Percentiles rank a stretch among this genome's conserved stretches.
Conservation (phyloP, 768 basidiomycete genomes). For the Phylloporus scabripes region DNA sequence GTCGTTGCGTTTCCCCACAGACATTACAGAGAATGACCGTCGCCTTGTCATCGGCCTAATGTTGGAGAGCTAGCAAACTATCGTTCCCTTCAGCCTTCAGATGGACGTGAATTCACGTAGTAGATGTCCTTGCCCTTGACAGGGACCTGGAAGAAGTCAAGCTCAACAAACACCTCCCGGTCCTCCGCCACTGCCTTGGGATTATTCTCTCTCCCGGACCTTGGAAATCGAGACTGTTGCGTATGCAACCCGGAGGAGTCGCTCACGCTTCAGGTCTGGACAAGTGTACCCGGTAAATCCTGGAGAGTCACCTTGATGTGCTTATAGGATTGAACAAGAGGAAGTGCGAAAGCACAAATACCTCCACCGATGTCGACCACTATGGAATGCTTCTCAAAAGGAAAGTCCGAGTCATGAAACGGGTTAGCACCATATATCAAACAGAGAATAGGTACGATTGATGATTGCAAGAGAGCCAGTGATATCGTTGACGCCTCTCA, state of each 20-base stretch:
- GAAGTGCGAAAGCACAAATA: slow-evolving; percentile 29
- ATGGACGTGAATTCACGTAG: slow-evolving; percentile 23
- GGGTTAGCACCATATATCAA: background rate
- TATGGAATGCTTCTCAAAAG: slow-evolving; percentile 26
- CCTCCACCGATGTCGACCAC: slow-evolving; percentile 35
- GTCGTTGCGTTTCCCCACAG: slow-evolving; percentile 17
- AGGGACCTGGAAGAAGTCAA: slow-evolving; percentile 29
- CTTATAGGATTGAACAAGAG: slow-evolving; percentile 26
- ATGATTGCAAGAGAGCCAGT: slow-evolving; percentile 24
- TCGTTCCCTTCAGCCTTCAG: background rate
- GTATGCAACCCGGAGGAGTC: background rate
- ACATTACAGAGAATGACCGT: slow-evolving; percentile 21
- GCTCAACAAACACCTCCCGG: slow-evolving; percentile 23
- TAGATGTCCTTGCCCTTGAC: slow-evolving; percentile 27
- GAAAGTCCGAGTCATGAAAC: slow-evolving; percentile 20
- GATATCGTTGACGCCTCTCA: slow-evolving; percentile 19
- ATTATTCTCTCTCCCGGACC: slow-evolving; percentile 22
- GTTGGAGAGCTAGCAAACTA: slow-evolving; percentile 9
- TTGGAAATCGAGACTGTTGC: slow-evolving; percentile 2
- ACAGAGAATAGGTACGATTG: slow-evolving; percentile 10
- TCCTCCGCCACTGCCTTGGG: slow-evolving; percentile 22
- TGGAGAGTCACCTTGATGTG: slow-evolving; percentile 30
- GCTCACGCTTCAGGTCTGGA: slow-evolving; percentile 16
- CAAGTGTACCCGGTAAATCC: slow-evolving; percentile 26
- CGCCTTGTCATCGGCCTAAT: slow-evolving; percentile 25